phyloP scores from a whole-genome alignment of 345 rosid genomes.

The Angophora floribunda region DNA sequence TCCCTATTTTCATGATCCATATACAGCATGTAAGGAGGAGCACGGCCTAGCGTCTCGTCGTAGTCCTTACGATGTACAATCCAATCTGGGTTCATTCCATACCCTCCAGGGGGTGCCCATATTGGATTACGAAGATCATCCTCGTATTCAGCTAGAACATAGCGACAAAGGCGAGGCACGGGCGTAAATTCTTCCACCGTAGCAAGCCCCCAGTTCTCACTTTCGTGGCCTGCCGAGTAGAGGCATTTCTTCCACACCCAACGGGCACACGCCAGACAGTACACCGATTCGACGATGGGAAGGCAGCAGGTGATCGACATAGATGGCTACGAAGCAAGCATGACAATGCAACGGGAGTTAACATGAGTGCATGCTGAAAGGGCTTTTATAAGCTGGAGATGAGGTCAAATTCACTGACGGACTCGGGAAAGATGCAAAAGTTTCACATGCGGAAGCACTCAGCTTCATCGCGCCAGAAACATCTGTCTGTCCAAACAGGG shows the following conservation, averaged over 20 bases:
- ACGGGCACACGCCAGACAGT: slow-evolving; percentile 80
- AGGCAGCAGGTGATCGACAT: slow-evolving; percentile 85
- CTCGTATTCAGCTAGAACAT: slow-evolving; percentile 64
- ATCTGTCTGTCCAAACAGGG: not conserved
- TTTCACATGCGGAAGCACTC: not conserved
- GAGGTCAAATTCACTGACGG: not conserved
- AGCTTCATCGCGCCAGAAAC: not conserved
- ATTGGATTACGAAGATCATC: slow-evolving; percentile 65
- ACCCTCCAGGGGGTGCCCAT: slow-evolving; percentile 91
- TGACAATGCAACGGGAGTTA: not conserved
- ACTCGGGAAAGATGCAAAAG: not conserved
- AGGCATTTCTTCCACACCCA: slow-evolving; percentile 89
- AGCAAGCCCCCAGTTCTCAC: slow-evolving; percentile 85
- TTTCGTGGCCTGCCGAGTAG: slow-evolving; percentile 84
- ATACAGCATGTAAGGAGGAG: slow-evolving; percentile 80
- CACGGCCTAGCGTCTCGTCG: slow-evolving; percentile 52
- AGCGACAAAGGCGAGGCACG: slow-evolving; percentile 67
- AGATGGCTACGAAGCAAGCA: slow-evolving; percentile 14
- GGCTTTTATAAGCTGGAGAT: not conserved
- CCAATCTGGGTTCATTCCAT: slow-evolving; percentile 65
- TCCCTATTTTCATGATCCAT: slow-evolving; percentile 56
- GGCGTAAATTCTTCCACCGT: slow-evolving; percentile 68
- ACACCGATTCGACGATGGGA: slow-evolving; percentile 82
- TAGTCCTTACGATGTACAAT: slow-evolving; percentile 50
- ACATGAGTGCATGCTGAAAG: not conserved